phyloP scores from a whole-genome alignment of 2,329 filamentous ascomycete genomes.

The Verticillium nubilum region DNA sequence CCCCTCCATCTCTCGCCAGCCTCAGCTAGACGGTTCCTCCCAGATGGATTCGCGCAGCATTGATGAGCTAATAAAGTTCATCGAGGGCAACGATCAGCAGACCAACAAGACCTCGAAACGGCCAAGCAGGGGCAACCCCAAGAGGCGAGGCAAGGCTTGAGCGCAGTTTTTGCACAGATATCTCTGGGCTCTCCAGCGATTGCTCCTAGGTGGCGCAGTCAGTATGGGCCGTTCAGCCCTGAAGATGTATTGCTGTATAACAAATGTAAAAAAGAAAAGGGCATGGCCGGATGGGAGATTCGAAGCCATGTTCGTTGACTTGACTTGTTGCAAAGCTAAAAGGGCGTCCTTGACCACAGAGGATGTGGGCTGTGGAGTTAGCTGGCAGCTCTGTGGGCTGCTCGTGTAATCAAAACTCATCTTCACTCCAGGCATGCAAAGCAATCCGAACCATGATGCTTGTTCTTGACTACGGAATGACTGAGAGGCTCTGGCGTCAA shows the following conservation, averaged over 20 bases:
- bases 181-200: background rate
- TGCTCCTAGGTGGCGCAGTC: background rate
- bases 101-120: conserved; percentile 50
- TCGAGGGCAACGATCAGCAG: conserved; percentile 67
- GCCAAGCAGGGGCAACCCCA: conserved; percentile 47
- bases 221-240: no score
- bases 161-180: background rate
- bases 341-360: no score
- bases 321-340: background rate
- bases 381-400: background rate
- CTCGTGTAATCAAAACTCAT: background rate
- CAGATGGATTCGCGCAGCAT: conserved; percentile 74
- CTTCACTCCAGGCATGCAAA: background rate
- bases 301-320: background rate
- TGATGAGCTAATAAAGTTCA: conserved; percentile 89
- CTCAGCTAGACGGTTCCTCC: conserved; percentile 17
- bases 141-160: conserved; percentile 36
- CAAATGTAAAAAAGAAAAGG: background rate
- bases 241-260: background rate
- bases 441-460: background rate
- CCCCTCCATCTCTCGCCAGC: conserved; percentile 5
- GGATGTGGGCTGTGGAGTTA: background rate
- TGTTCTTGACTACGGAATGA: background rate
- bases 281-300: no score
- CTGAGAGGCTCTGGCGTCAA: background rate